phyloP scores from a whole-genome alignment of 352 stramenopile species.

The Thraustochytrium striatum region DNA sequence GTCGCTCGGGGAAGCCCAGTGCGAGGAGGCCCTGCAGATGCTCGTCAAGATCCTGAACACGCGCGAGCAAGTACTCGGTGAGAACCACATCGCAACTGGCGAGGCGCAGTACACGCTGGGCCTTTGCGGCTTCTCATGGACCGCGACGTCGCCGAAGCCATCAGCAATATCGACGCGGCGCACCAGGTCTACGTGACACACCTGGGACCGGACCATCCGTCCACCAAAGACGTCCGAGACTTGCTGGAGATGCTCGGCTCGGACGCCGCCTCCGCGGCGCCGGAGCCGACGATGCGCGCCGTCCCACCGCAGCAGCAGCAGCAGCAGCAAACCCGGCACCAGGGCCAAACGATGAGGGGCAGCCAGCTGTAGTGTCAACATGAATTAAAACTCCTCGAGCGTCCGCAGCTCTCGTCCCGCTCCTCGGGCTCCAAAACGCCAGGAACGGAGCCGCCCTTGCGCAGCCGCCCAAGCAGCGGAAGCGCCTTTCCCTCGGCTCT shows the following conservation, averaged over 20 bases:
- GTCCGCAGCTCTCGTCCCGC: too few species aligned
- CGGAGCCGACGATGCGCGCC: not conserved
- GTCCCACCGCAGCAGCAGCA: not conserved
- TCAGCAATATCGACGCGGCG: constrained; percentile 55
- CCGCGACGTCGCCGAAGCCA: constrained; percentile 54
- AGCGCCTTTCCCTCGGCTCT: too few species aligned
- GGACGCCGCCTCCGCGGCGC: not conserved
- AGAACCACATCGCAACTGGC: constrained; percentile 62
- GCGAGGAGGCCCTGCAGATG: constrained; percentile 60
- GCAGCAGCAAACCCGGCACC: not conserved
- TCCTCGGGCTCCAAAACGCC: too few species aligned
- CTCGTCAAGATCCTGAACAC: constrained; percentile 57
- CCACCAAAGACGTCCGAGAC: constrained; percentile 52
- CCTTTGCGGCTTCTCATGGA: constrained; percentile 57
- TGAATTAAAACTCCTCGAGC: not conserved
- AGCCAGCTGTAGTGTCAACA: not conserved
- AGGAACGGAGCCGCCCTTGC: too few species aligned
- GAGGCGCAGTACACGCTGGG: constrained; percentile 59
- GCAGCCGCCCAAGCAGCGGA: too few species aligned
- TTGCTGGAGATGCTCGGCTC: constrained; percentile 44
- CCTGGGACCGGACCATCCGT: constrained; percentile 54
- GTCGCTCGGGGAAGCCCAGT: constrained; percentile 55
- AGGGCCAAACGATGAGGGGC: not conserved
- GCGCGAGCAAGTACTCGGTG: constrained; percentile 57
- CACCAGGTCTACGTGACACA: constrained; percentile 52